Conservation (phyloP, 164 flowering plant genomes). For the Chloranthus sessilifolius region DNA sequence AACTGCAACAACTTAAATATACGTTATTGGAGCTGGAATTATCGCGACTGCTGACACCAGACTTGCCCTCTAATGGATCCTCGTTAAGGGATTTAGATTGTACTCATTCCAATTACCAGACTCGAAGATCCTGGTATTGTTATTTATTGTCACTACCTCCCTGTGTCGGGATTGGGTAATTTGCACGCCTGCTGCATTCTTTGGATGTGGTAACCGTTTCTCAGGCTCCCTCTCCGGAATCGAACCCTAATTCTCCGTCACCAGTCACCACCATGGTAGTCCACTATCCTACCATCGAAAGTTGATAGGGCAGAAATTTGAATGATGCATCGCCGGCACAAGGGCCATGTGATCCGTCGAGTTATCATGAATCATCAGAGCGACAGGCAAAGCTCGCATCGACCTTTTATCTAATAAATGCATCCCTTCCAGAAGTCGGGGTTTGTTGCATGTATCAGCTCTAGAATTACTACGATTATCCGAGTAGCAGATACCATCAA, state of each 20-base stretch:
- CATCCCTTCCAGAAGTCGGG: no score
- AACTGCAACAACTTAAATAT: no score
- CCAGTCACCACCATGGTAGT: not conserved
- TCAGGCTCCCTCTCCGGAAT: no score
- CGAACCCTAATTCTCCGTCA: slow-evolving; percentile 4
- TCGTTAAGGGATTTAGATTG: slow-evolving; percentile 3
- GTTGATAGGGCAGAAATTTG: not conserved
- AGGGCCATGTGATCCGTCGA: not conserved
- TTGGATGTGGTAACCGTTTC: slow-evolving; percentile 8
- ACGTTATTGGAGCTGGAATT: no score
- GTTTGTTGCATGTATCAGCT: no score
- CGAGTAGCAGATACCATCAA: no score
- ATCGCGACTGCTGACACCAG: no score
- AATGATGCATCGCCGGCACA: not conserved
- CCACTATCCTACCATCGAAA: slow-evolving; percentile 1
- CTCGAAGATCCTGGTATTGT: slow-evolving; percentile 2
- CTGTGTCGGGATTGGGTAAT: no score
- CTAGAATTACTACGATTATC: no score
- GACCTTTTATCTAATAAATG: no score
- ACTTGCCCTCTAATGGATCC: not conserved
- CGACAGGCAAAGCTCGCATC: not conserved
- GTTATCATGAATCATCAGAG: not conserved
- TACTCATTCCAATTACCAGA: slow-evolving; percentile 6
- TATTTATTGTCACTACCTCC: slow-evolving; percentile 8
- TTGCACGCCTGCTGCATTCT: no score